Evolutionary conservation across 2,329 filamentous ascomycete species (phyloP), one percentile per base, ranked within the genome.

Genomic region (Pezicula carpinea): DNA sequence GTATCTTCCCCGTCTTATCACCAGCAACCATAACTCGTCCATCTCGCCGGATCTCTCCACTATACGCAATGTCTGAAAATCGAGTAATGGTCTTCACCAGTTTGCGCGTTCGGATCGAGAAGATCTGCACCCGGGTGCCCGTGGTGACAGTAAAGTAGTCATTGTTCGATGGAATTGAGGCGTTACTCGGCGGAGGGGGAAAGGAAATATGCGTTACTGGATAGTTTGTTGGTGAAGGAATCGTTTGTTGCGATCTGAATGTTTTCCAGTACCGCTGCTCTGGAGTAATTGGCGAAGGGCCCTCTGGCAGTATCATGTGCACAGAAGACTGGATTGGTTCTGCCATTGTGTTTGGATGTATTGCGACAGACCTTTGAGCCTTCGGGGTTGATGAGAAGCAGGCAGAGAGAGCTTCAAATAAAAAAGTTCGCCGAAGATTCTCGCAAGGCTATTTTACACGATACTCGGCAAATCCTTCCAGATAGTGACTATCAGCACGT

Each of bases 231-330:
- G 91, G 90, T 53, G 92, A 95, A 39, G 93, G 88, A 52, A 97
- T 83, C 52, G 92, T 83, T 48, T 95, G 82, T 56, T 91, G 88
- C 58, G 91, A 93, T 70, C 89, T 90, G 75, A 99, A 99, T 11
- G 87, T 85, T 64, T 86, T 87, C 95, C 95, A 99, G 76, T 97
- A 97, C 56, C 85, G 80, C 71, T 97, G 91, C 72, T 99, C 93
- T 26, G 91, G 85, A 5, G 92, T 96, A 40, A 92, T 71, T 45
- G 89, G 85, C 34, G 86, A 84, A 48, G 90, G 90, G 43, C 89
- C 88, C 53, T 87, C 79, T 48, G 92, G 83, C 63, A 95, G 79
- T 76, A 89, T 92, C 63, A 95, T 73, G 66, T 85, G 85, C 36
- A 44, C 48, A 31, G 50, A 36, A 32, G 47, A 47, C 39, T 38